phyloP scores from a whole-genome alignment of 495 filamentous ascomycete genomes.

The Penicillium dipodomyicola region DNA sequence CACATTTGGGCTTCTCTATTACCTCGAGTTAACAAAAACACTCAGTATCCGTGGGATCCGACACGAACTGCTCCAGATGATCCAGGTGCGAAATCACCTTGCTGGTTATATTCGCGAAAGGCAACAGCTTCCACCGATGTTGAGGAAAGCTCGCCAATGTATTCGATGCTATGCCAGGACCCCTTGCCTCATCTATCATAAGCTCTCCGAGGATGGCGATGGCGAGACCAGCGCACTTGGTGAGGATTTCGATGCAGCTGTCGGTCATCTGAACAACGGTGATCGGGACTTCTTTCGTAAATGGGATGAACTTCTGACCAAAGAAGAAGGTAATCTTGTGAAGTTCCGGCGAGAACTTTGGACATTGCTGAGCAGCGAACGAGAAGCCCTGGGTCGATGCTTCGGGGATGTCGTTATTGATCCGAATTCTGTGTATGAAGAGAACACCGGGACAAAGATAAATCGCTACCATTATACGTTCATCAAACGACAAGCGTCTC shows the following conservation, averaged over 20 bases:
- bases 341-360: slow-evolving; percentile 85
- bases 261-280: slow-evolving; percentile 65
- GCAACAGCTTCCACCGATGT: slow-evolving; percentile 78
- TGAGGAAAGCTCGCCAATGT: slow-evolving; percentile 73
- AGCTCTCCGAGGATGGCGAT: slow-evolving; percentile 79
- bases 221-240: slow-evolving; percentile 74
- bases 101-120: slow-evolving; percentile 80
- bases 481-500: slow-evolving; percentile 56
- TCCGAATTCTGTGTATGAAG: slow-evolving; percentile 67
- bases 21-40: slow-evolving; percentile 84
- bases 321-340: slow-evolving; percentile 85
- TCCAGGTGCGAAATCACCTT: slow-evolving; percentile 90
- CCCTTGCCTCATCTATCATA: slow-evolving; percentile 91
- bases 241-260: slow-evolving; percentile 71
- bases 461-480: slow-evolving; percentile 87
- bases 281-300: slow-evolving; percentile 86
- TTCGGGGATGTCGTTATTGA: slow-evolving; percentile 75
- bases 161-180: slow-evolving; percentile 82
- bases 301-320: slow-evolving; percentile 90
- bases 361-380: slow-evolving; percentile 88
- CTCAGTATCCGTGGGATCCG: slow-evolving; percentile 78
- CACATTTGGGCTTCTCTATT: slow-evolving; percentile 86
- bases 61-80: slow-evolving; percentile 88
- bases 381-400: slow-evolving; percentile 80
- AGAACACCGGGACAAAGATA: slow-evolving; percentile 68